A percentile compares a stretch with the other conserved stretches of the same genome.
phyloP scores from a whole-genome alignment of 1,284 basidiomycete genomes.

The Apiotrichum gamsii region DNA sequence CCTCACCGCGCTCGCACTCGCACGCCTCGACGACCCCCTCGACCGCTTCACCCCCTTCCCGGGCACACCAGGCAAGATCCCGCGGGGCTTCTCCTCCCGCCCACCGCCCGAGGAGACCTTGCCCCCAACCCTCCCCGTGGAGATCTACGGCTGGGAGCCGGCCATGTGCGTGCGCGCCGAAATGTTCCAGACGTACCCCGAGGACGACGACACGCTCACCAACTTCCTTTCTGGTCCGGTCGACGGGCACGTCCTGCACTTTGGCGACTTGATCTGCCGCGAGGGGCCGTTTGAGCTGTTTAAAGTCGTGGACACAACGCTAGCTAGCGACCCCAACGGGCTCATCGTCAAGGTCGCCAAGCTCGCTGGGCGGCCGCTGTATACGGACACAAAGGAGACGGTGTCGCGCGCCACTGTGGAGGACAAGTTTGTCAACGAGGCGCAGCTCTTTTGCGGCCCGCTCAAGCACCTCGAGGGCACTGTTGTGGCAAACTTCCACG shows the following conservation, averaged over 20 bases:
- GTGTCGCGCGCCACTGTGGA: not conserved
- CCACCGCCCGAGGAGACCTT: not conserved
- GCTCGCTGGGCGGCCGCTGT: not conserved
- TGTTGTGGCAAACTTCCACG: conserved; percentile 2
- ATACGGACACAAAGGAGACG: conserved; percentile 1
- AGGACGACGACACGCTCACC: not conserved
- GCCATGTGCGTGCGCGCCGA: not conserved
- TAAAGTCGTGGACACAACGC: not conserved
- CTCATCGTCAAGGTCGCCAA: conserved; percentile 2
- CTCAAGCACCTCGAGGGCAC: conserved; percentile 1
- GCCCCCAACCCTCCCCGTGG: not conserved
- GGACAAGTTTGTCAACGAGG: conserved; percentile 1
- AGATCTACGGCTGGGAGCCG: not conserved
- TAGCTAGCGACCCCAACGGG: not conserved
- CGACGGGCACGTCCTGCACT: not conserved
- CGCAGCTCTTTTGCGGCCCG: conserved; percentile 1
- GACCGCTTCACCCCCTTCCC: not conserved
- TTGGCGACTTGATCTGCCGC: not conserved
- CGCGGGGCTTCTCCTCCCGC: not conserved
- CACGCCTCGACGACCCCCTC: not conserved
- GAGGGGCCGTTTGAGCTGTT: not conserved
- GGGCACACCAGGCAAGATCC: not conserved
- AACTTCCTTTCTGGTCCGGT: not conserved
- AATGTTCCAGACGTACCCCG: not conserved
- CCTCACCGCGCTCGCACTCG: not conserved